Evolutionary conservation across 1,139 yeast genomes (phyloP), one percentile per base, ranked within the genome.

Genomic region (Suhomyces yuchorum): DNA sequence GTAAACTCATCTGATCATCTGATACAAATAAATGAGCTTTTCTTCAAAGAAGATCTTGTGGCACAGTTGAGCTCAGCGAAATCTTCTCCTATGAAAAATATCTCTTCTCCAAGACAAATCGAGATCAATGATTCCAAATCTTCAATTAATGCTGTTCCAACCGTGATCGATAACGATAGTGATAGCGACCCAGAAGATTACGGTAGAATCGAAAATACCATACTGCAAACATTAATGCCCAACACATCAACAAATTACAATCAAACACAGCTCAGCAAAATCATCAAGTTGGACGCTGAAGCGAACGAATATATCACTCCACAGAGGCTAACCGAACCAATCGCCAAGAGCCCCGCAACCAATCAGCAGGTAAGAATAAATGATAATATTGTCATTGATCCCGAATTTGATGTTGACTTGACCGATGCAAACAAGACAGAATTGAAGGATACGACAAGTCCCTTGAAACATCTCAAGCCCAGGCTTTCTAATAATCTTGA

Each of bases 291-390:
- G 37, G 55, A 51, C 32, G 49, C 47, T n/a, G 55, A 54, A n/a
- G 40, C 44, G 8, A 45, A 51, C 19, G 63, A 64, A 22, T 64
- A 62, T 43, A 53, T 62, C 4, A 75, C 81, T 0, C 80, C 80
- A 2, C 67, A 72, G 34, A 62, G 80, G 39, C 58, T 62, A 17
- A 75, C 80, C 0, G 79, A 76, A 47, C 73, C 80, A 2, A 61
- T 69, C 8, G 77, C 80, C 4, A 59, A 63, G 28, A 68, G 75
- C 39, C 80, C 80, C 2, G 61, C 60, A 3, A 67, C 75, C 4
- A 73, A 68, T 49, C 78, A 73, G 48, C 60, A 61, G 17, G 64
- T 64, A 20, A 44, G 62, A 12, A 53, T 57, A 55, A 75, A 49
- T 36, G 61, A 57, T 19, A 49, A 43, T 8, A 45, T 56, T n/a